These are phyloP conservation scores for Isatis tinctoria DNA, from an alignment of 345 rosid genomes.

Conservation along the genomic window DNA sequence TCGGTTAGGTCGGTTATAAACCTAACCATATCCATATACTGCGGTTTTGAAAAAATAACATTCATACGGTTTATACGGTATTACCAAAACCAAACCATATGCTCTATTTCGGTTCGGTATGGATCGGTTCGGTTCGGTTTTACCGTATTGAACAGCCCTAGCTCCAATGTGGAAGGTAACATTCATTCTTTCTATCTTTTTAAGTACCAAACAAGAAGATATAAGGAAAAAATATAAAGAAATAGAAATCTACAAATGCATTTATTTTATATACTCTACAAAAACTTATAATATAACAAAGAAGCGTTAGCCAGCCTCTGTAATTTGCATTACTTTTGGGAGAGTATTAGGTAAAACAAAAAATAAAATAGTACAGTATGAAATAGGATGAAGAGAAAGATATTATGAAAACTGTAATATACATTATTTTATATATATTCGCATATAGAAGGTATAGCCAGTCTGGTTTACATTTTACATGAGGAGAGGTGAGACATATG, in stretches of 20 bases:
- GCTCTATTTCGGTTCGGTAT: too few species aligned
- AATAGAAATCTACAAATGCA: background rate
- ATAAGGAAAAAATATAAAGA: background rate
- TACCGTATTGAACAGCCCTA: too few species aligned
- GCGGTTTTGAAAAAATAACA: too few species aligned
- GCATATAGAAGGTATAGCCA: background rate
- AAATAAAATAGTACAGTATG: too few species aligned
- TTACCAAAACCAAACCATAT: too few species aligned
- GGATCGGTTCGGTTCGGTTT: too few species aligned
- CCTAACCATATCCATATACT: too few species aligned
- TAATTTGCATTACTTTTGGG: background rate
- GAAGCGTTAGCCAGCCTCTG: too few species aligned
- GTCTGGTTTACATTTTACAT: background rate
- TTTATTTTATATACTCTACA: background rate
- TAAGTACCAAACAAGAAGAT: background rate
- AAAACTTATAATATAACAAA: too few species aligned
- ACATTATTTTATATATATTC: too few species aligned
- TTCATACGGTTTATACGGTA: too few species aligned
- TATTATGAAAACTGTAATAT: background rate
- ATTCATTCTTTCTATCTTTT: background rate
- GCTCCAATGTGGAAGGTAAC: constrained; percentile 91
- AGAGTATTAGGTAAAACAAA: background rate
- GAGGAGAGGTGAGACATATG: background rate
- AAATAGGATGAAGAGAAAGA: background rate
- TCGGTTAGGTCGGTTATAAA: too few species aligned